phyloP scores from a whole-genome alignment of 2,329 filamentous ascomycete genomes.

The Aspergillus melleus region DNA sequence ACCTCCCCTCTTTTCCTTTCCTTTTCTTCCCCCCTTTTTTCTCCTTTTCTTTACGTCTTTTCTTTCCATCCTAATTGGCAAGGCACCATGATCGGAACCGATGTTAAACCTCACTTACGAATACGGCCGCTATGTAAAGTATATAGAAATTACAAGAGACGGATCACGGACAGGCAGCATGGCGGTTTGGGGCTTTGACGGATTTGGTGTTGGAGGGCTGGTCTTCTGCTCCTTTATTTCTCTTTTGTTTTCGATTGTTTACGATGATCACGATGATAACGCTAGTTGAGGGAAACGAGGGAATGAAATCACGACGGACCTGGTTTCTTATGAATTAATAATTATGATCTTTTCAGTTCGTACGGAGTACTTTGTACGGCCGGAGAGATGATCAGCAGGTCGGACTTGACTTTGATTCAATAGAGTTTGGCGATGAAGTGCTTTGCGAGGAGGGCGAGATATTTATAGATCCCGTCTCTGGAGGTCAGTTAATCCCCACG shows the following conservation, averaged over 20 bases:
- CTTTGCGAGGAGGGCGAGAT: not conserved
- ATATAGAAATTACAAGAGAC: conserved; percentile 12
- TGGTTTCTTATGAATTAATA: not conserved
- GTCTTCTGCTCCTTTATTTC: conserved; percentile 3
- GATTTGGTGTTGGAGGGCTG: conserved; percentile 11
- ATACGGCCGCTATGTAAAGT: conserved; percentile 20
- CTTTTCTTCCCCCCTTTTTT: not conserved
- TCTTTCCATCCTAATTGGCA: not conserved
- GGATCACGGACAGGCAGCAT: not conserved
- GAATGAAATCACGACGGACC: conserved; percentile 6
- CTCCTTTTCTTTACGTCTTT: not conserved
- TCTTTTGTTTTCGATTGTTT: conserved; percentile 4
- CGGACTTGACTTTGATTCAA: not conserved
- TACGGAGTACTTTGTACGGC: no score
- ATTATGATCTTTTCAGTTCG: not conserved
- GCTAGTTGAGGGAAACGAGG: not conserved
- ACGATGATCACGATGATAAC: conserved; percentile 6
- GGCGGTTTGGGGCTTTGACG: not conserved
- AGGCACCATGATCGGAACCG: not conserved
- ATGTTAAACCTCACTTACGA: conserved; percentile 2
- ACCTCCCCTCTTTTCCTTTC: not conserved
- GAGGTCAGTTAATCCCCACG: not conserved
- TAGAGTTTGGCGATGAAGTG: not conserved
- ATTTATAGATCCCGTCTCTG: not conserved
- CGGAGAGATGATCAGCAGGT: no score